Base-by-base conservation (phyloP, 2,329 filamentous ascomycete genomes). In the Arthrinium phaeospermum region DNA sequence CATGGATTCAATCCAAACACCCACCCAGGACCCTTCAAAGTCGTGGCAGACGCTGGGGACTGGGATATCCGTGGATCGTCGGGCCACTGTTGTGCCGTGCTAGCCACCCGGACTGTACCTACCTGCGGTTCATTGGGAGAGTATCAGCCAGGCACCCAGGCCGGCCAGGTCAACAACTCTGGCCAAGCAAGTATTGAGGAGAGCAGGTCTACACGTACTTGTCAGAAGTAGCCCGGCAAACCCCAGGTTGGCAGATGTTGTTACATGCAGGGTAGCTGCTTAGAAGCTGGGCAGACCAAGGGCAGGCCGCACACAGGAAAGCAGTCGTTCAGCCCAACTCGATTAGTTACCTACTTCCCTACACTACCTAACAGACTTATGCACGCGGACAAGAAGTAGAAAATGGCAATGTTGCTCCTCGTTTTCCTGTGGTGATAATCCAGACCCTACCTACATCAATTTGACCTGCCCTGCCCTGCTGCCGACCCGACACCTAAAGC, bases 221-320 rank as follows among this genome's bases (percentile, higher is more conserved):
- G 27, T 16, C 14, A 34, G 27, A 12, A 57, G 49, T 30, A 30
- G 49, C 27, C 51, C 51, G 30, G 49, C 24, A 61, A n/a, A 64
- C 30, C 53, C 53, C 53, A 64, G 30, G 53, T 64, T 64, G 53
- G 30, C 16, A 64, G 53, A 64, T 64, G 57, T 10, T 64, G 57
- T 64, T 64, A 64, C 57, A 64, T 64, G 57, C 57, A 64, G 57
- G 57, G 57, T 64, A 64, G 57, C 57, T 37, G 57, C 34, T 64
- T 41, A 41, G 41, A 64, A 64, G 57, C 34, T 64, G 57, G 57
- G 34, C 57, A 64, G 57, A 14, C 57, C n/a, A 41, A 41, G 57
- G 57, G 34, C 57, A 64, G 57, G 13, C 57, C n/a, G 24, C 34
- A 64, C n/a, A 41, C 34, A 64, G 1, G 57, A 64, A 41, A 8